Evolutionary conservation across 139 green algal species (phyloP), one percentile per base, ranked within the genome.

Genomic region (Auxenochlorella pyrenoidosa): DNA sequence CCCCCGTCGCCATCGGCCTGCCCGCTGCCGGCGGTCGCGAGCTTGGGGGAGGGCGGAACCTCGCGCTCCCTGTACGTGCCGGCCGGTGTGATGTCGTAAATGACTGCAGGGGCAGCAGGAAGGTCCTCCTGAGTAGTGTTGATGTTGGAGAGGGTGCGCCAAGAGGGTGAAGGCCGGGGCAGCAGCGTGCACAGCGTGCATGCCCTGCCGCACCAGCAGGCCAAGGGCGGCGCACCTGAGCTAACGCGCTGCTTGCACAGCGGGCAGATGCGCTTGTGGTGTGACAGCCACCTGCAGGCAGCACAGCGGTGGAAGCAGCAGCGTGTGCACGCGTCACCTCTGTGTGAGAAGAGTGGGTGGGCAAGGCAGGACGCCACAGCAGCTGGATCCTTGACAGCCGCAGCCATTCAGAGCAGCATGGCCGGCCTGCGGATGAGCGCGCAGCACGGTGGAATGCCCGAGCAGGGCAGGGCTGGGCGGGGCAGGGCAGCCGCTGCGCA

Each of bases 181-280:
- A 59, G 30, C 22, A 65, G 24, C 47, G 47, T 54, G 47, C 6
- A 6, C 6, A 54, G 47, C 8, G 47, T 54, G 47, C 47, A 54
- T 6, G 47, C 47, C 47, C n/a, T n/a, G n/a, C n/a, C 10, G 47
- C 47, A 21, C 5, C 70, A 60, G 34, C 40, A 13, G 10, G 54
- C 6, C 34, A 40, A 58, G 22, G 28, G 0, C 30, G 1, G 1
- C 65, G 2, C 36, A 87, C 83, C 83, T 70, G 83, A 73, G 19
- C 3, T 21, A 12, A 88, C 73, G 16, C 84, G 73, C 22, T 43
- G 32, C 73, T 88, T 88, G 84, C 84, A 88, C 36, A 88, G 84
- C 58, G 84, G 84, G 84, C 84, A 88, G 8, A 83, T 1, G 28
- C 73, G 84, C 84, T 88, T 83, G 59, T 81, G 80, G 63, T 75